Evolutionary conservation across 1,139 yeast genomes (phyloP).

Genomic region (Tardiomyces blankii): DNA sequence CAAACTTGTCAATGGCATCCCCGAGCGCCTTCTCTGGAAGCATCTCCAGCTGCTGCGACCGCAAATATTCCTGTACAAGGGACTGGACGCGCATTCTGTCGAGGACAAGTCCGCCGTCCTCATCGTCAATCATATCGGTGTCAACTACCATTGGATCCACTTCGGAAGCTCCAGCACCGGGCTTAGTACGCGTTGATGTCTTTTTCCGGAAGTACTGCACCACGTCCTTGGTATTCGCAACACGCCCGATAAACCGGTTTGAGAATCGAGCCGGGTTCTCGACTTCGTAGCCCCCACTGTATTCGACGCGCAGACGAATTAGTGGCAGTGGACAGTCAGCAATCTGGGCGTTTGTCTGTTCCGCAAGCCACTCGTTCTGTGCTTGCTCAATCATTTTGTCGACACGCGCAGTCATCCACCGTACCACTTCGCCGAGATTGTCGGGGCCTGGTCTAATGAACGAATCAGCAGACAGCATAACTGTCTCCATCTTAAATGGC

Average conservation of each 20-base stretch:
- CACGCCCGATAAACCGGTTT: constrained; percentile 78
- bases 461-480: constrained; percentile 41
- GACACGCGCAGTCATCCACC: constrained; percentile 51
- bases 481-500: constrained; percentile 68
- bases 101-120: constrained; percentile 17
- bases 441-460: constrained; percentile 51
- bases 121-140: neutral
- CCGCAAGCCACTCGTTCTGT: constrained; percentile 34
- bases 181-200: constrained; percentile 5
- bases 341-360: constrained; percentile 20
- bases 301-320: constrained; percentile 74
- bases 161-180: neutral
- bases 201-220: constrained; percentile 54
- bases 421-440: constrained; percentile 48
- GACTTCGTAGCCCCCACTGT: constrained; percentile 81
- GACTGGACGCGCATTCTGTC: constrained; percentile 44
- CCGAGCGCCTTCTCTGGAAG: constrained; percentile 72
- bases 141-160: neutral
- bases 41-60: constrained; percentile 52
- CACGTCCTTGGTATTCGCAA: constrained; percentile 84
- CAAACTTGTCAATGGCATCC: constrained; percentile 58
- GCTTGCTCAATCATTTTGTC: constrained; percentile 59
- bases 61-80: constrained; percentile 49
- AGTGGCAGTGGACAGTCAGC: constrained; percentile 55
- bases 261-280: constrained; percentile 88